A percentile compares a stretch with the other conserved stretches of the same genome.
Evolutionary conservation across 1,139 yeast genomes (phyloP).

Genomic region (Saccharomyces hybrid): DNA sequence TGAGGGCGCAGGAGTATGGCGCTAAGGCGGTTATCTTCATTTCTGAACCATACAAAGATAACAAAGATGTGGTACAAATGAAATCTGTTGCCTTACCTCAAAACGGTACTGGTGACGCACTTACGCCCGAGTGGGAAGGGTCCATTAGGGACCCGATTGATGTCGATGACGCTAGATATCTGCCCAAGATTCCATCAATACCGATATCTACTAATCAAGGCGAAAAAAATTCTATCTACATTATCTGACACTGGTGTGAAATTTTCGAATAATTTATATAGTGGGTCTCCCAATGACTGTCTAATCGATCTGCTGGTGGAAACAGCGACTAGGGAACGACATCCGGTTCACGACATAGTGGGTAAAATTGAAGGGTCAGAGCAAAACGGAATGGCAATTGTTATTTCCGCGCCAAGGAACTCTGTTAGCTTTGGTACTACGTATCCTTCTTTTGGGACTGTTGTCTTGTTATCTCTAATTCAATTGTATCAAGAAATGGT

Average conservation of each 20-base stretch:
- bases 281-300: slow-evolving; percentile 31
- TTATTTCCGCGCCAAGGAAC: slow-evolving; percentile 82
- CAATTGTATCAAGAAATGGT: slow-evolving; percentile 64
- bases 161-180: slow-evolving; percentile 43
- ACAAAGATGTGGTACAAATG: slow-evolving; percentile 48
- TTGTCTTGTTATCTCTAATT: slow-evolving; percentile 62
- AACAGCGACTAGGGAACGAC: slow-evolving; percentile 48
- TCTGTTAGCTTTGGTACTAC: slow-evolving; percentile 69
- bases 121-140: slow-evolving; percentile 69
- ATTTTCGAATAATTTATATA: slow-evolving; percentile 33
- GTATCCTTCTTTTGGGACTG: slow-evolving; percentile 69
- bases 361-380: slow-evolving; percentile 79
- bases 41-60: slow-evolving; percentile 22
- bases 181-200: slow-evolving; percentile 65
- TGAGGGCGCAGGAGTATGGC: slow-evolving; percentile 45
- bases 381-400: slow-evolving; percentile 63
- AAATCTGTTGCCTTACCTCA: slow-evolving; percentile 61
- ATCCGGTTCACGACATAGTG: slow-evolving; percentile 69
- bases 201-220: slow-evolving; percentile 75
- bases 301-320: slow-evolving; percentile 38
- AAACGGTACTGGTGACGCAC: slow-evolving; percentile 66
- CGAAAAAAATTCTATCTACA: slow-evolving; percentile 38
- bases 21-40: slow-evolving; percentile 50
- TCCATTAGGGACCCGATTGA: slow-evolving; percentile 24
- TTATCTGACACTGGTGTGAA: slow-evolving; percentile 34